Percentiles rank a stretch among this genome's conserved stretches.
Conservation (phyloP, 176 grass and related monocot species). For the Thinopyrum elongatum region DNA sequence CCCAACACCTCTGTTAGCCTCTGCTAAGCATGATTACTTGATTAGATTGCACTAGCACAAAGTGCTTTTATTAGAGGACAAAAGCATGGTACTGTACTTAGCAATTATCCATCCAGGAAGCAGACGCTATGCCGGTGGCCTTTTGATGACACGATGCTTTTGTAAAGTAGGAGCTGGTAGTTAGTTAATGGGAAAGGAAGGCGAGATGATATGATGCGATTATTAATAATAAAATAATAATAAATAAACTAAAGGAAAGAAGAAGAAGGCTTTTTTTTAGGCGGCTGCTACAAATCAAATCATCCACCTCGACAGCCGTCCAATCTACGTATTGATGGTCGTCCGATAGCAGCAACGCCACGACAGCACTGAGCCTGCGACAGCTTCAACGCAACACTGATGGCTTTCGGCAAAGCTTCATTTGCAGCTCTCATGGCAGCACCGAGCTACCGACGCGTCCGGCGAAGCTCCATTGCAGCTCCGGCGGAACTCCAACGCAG, state of each 20-base stretch:
- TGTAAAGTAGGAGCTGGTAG: constrained; percentile 2
- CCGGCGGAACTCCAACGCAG: too few species aligned
- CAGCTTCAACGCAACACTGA: too few species aligned
- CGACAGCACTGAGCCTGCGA: too few species aligned
- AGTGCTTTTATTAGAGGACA: constrained; percentile 4
- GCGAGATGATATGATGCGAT: neutral
- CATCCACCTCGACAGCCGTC: too few species aligned
- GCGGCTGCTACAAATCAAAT: too few species aligned
- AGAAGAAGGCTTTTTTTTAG: neutral
- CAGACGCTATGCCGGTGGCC: constrained; percentile 22
- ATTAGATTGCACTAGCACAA: neutral
- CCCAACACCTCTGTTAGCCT: neutral
- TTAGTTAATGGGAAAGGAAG: constrained; percentile 19
- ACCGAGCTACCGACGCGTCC: too few species aligned
- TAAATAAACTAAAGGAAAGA: neutral
- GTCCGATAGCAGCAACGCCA: too few species aligned
- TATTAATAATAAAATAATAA: neutral
- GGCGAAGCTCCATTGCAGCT: too few species aligned
- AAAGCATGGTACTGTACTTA: constrained; percentile 22
- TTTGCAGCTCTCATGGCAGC: too few species aligned
- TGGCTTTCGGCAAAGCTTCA: too few species aligned
- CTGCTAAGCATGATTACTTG: constrained; percentile 19
- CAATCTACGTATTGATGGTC: too few species aligned
- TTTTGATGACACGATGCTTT: constrained; percentile 24
- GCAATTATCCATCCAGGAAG: constrained; percentile 19